Percentiles rank a stretch among this genome's conserved stretches.
These are phyloP conservation scores for Phtheirospermum japonicum DNA, from an alignment of 257 asterid genomes.

Conservation along the genomic window DNA sequence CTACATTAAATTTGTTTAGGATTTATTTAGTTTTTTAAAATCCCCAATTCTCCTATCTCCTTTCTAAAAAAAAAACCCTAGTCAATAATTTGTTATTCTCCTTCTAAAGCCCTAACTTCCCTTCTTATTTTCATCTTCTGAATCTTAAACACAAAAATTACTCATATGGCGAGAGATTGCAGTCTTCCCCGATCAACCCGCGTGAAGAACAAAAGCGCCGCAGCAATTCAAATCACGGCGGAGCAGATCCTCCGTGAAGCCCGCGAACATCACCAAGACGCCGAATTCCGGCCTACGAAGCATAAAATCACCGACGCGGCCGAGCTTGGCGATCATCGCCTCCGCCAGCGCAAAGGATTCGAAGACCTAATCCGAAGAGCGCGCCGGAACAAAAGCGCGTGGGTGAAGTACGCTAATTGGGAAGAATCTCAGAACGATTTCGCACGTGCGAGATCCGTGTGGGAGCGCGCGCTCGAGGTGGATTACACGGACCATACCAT, in stretches of 20 bases:
- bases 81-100: too few species aligned
- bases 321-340: slow-evolving; percentile 77
- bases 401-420: slow-evolving; percentile 96
- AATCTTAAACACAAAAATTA: too few species aligned
- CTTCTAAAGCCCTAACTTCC: too few species aligned
- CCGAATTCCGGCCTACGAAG: slow-evolving; percentile 85
- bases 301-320: slow-evolving; percentile 77
- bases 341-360: slow-evolving; percentile 73
- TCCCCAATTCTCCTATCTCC: too few species aligned
- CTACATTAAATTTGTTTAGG: too few species aligned
- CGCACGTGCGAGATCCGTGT: slow-evolving; percentile 75
- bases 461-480: slow-evolving; percentile 94
- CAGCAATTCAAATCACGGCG: slow-evolving; percentile 79
- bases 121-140: too few species aligned
- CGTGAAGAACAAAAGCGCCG: slow-evolving; percentile 86
- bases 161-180: too few species aligned
- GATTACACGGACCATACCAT: slow-evolving; percentile 75
- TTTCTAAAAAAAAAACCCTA: too few species aligned
- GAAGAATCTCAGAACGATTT: slow-evolving; percentile 85
- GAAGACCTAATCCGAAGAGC: slow-evolving; percentile 74
- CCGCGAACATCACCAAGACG: slow-evolving; percentile 73
- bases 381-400: slow-evolving; percentile 83
- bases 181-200: slow-evolving; percentile 83
- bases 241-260: slow-evolving; percentile 95
- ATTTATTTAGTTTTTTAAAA: too few species aligned